Base-by-base conservation (phyloP, 768 basidiomycete species). In the Nidularia sp. region DNA sequence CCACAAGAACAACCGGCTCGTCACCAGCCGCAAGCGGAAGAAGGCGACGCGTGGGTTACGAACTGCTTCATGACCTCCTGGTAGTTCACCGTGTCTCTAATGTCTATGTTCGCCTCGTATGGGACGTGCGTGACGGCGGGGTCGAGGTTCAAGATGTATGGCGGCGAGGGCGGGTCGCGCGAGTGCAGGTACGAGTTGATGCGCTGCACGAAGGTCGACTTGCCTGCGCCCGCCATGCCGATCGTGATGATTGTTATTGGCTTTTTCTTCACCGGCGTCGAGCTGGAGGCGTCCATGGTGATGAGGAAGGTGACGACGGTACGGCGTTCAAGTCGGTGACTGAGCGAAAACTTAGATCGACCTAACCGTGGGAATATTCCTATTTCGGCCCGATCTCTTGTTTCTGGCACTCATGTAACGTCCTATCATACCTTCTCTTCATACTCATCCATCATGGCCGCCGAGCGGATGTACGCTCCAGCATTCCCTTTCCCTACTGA, bases 1-100 rank as follows among this genome's bases (percentile, higher is more conserved):
- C 54, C 56, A 36, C 34, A 45, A 47, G 54, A 25, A 33, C 12
- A 22, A n/a, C 48, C 10, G 25, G 34, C 10, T 50, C 51, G 54
- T 31, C 42, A 51, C 50, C 25, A 42, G 3, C 18, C 12, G n/a
- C 29, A 25, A 35, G 2, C 49, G 10, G 34, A 43, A 46, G 29
- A 34, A 32, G 29, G 33, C 59, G 62, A 65, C 50, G 54, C 35
- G 62, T 62, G 60, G 53, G 49, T 57, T 52, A 86, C 88, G 76
- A 77, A 97, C 93, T 98, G 94, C 81, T 97, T 95, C 97, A 99
- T 99, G 60, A 99, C 96, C 70, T 99, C 90, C 57, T 88, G 83
- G 70, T 98, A 99, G 66, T 98, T 90, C 18, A 99, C 85, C 8
- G 97, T 99, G 68, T 99, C 97, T 55, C 97, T 75, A 48, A 99